phyloP scores from a whole-genome alignment of 2,329 filamentous ascomycete species.

The Venturia asperata region DNA sequence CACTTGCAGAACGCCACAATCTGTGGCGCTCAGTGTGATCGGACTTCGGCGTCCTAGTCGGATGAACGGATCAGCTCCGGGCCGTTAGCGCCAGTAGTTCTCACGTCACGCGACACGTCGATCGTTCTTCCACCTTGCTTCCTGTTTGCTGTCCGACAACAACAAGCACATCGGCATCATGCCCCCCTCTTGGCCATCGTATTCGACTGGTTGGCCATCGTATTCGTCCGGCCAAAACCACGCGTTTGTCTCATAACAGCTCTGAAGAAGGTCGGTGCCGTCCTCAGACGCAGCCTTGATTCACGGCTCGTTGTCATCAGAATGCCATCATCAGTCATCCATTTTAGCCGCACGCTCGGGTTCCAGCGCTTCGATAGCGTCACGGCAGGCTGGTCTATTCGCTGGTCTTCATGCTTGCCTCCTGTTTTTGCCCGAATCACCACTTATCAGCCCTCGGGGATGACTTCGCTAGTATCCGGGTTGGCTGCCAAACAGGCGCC shows the following conservation, averaged over 20 bases:
- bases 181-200: too few relatives aligned
- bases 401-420: background rate
- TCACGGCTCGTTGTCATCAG: background rate
- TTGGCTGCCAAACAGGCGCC: background rate
- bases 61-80: too few relatives aligned
- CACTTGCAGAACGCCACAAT: too few relatives aligned
- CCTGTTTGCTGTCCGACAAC: too few relatives aligned
- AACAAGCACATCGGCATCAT: too few relatives aligned
- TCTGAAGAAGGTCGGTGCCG: too few relatives aligned
- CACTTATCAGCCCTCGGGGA: background rate
- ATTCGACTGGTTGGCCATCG: too few relatives aligned
- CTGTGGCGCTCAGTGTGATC: too few relatives aligned
- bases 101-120: background rate
- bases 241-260: too few relatives aligned
- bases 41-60: too few relatives aligned
- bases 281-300: background rate
- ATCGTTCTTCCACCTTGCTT: background rate
- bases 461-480: background rate
- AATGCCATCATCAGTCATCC: constrained; percentile 9
- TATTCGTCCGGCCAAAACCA: too few relatives aligned
- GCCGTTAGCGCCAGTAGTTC: too few relatives aligned
- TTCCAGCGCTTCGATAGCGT: background rate
- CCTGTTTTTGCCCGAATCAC: background rate
- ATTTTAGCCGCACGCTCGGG: background rate
- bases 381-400: background rate